Conservation (phyloP, 176 grass and related monocot species). For the Zizania latifolia region DNA sequence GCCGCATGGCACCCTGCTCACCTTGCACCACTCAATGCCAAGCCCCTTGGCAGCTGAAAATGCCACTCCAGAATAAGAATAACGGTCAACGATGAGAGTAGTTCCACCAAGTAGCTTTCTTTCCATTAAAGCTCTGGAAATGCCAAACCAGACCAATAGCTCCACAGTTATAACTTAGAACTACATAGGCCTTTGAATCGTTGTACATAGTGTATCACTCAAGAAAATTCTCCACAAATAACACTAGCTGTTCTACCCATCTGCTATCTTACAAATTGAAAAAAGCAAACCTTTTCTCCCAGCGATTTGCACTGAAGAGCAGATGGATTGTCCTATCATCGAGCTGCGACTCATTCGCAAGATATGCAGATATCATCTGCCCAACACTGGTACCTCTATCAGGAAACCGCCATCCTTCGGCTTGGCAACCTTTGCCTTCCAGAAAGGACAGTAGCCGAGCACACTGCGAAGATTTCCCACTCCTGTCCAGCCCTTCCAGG, state of each 20-base stretch:
- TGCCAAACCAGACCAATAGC: neutral
- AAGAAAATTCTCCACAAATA: neutral
- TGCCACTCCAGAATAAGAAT: constrained; percentile 65
- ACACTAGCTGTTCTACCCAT: neutral
- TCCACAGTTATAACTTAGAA: constrained; percentile 16
- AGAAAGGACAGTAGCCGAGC: constrained; percentile 58
- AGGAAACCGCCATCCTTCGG: constrained; percentile 74
- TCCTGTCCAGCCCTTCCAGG: constrained; percentile 74
- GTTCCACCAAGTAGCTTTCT: constrained; percentile 76
- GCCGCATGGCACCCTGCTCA: neutral
- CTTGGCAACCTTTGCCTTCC: constrained; percentile 38
- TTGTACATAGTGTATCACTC: neutral
- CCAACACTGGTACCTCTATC: constrained; percentile 66
- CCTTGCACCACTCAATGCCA: constrained; percentile 72
- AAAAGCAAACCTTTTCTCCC: constrained; percentile 71
- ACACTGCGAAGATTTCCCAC: constrained; percentile 78
- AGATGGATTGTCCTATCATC: constrained; percentile 80
- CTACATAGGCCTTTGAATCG: neutral
- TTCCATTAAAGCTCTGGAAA: constrained; percentile 69
- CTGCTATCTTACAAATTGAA: neutral
- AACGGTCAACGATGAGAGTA: constrained; percentile 60
- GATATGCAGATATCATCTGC: constrained; percentile 75
- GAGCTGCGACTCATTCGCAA: constrained; percentile 72
- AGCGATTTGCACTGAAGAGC: constrained; percentile 92
- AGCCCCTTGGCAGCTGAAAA: constrained; percentile 72